phyloP scores from a whole-genome alignment of 306 rosid genomes.

The Myrica gale region DNA sequence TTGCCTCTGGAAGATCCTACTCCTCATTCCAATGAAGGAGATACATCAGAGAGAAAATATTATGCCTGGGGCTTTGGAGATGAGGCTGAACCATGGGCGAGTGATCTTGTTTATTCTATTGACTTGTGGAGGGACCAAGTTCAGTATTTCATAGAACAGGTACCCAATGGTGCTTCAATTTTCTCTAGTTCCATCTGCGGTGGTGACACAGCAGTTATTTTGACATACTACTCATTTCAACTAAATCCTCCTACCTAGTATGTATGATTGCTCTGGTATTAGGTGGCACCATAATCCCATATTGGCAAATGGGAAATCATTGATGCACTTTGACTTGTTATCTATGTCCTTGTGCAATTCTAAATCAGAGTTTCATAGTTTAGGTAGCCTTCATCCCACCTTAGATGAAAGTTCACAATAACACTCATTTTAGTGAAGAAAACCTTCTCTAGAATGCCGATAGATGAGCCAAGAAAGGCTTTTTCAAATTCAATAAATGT shows the following conservation, averaged over 20 bases:
- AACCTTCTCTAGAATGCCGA: no score
- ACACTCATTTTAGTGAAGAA: no score
- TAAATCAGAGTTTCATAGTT: no score
- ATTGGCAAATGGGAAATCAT: no score
- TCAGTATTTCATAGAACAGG: constrained; percentile 84
- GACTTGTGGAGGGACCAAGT: constrained; percentile 97
- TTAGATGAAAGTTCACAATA: no score
- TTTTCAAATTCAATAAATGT: no score
- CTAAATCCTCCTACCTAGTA: background rate
- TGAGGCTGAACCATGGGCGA: constrained; percentile 87
- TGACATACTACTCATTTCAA: background rate
- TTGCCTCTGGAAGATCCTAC: constrained; percentile 87
- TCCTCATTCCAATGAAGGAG: constrained; percentile 47
- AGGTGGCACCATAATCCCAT: no score
- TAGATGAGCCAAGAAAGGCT: no score
- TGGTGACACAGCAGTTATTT: background rate
- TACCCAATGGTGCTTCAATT: constrained; percentile 20
- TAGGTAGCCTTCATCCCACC: no score
- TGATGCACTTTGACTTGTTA: no score
- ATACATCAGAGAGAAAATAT: constrained; percentile 30
- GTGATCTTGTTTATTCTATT: constrained; percentile 81
- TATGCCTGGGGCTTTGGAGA: constrained; percentile 88
- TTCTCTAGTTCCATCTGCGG: constrained; percentile 1
- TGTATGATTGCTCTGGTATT: background rate
- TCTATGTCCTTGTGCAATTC: no score